Base-by-base conservation (phyloP, 257 asterid species). In the Craterostigma plantagineum region DNA sequence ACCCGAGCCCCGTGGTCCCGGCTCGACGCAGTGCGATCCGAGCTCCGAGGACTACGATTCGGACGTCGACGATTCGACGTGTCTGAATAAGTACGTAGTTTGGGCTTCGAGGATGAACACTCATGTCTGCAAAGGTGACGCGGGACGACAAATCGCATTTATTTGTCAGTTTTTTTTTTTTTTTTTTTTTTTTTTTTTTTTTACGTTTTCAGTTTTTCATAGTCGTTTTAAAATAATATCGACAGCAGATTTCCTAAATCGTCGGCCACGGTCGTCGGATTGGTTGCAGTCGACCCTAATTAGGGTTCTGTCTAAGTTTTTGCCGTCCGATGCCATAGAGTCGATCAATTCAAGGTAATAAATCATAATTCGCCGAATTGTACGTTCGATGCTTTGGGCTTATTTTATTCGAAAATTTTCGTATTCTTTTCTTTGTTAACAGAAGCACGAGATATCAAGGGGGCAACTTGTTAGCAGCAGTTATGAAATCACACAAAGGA, bases 91-190 rank as follows among this genome's bases (percentile, higher is more conserved):
- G 58, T 77, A 77, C 27, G 52, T 73, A 11, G 51, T 77, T 9
- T 77, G 91, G 91, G 53, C 51, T 52, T 66, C 71, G 27, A 55
- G 63, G 45, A 54, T 73, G 64, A 77, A n/a, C n/a, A n/a, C n/a
- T n/a, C n/a, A n/a, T n/a, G 10, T 2, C 35, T 6, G 11, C 50
- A 52, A 39, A 55, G 81, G 78, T 71, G 53, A 55, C 58, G n/a
- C n/a, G n/a, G n/a, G n/a, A n/a, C n/a, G n/a, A n/a, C n/a, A n/a
- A n/a, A n/a, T n/a, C n/a, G n/a, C n/a, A n/a, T n/a, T n/a, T n/a
- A n/a, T n/a, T n/a, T n/a, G n/a, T n/a, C n/a, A n/a, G n/a, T n/a
- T n/a, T n/a, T n/a, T n/a, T n/a, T n/a, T n/a, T 23, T 23, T 2
- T 6, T 23, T 23, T 23, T 23, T 6, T 23, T 23, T 6, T 2